Base-by-base conservation (phyloP, 345 rosid species). In the Aquilaria malaccensis region DNA sequence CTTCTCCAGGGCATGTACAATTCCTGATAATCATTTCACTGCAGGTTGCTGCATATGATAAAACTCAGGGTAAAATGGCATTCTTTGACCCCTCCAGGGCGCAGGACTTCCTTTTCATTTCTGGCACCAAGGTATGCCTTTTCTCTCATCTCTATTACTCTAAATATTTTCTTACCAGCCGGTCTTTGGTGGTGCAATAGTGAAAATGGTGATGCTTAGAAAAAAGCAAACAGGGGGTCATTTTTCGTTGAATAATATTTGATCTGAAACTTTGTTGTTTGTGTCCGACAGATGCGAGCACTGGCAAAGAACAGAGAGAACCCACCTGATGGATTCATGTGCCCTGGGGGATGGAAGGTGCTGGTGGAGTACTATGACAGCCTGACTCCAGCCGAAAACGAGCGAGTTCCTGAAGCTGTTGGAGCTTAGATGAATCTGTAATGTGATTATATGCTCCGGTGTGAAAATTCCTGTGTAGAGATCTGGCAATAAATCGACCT, bases 311-410 rank as follows among this genome's bases (percentile, higher is more conserved):
- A 73, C 87, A 86, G 84, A 56, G 98, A 93, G 77, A 87, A 72
- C 67, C 97, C 98, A 30, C 95, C 98, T 2, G 88, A 86, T 46
- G 98, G 98, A 46, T 93, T 93, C 76, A 89, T 93, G 98, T 93
- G 98, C 72, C 95, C 97, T 10, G 85, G 92, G 47, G 97, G 98
- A 33, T 93, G 98, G 98, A 53, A 93, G 69, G 96, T 91, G 69
- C 69, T 88, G 77, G 96, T 86, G 0, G 98, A 91, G 9, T 88
- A 88, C 79, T 91, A 91, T 3, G 97, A 83, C 60, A 85, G 96
- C 66, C 68, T 89, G 68, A 58, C 82, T 29, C 78, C 83, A 0
- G 67, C 83, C 0, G 79, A 61, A 68, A 81, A 58, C 55, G 90
- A 80, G 57, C 82, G 75, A 70, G 67, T 82, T 45, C 81, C 82